A percentile compares a stretch with the other conserved stretches of the same genome.
Evolutionary conservation across 495 filamentous ascomycete species (phyloP).

Genomic region (Penicillium samsonianum): DNA sequence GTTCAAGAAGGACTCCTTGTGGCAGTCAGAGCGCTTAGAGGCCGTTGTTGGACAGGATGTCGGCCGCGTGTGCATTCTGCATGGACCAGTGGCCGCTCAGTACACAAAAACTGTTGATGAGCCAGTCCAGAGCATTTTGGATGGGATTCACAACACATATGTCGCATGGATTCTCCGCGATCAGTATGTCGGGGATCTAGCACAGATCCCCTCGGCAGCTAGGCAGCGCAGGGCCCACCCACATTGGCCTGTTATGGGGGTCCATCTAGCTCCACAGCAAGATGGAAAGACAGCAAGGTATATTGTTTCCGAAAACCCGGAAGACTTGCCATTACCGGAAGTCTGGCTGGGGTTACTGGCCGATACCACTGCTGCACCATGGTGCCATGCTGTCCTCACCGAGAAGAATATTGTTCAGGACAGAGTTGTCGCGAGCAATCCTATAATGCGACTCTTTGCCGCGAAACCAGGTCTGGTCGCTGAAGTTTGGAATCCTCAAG

Average conservation of each 20-base stretch:
- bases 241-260: background rate
- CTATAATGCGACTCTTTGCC: background rate
- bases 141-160: constrained; percentile 23
- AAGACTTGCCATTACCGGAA: background rate
- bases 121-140: constrained; percentile 34
- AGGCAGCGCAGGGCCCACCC: background rate
- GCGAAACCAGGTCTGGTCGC: background rate
- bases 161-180: background rate
- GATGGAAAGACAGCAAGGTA: background rate
- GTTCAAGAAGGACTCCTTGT: constrained; percentile 16
- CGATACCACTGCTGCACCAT: background rate
- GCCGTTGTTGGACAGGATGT: constrained; percentile 41
- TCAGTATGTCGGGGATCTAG: background rate
- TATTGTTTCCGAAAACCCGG: background rate
- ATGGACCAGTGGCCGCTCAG: constrained; percentile 42
- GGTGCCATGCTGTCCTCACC: background rate
- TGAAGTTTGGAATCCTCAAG: background rate
- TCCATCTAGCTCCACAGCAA: background rate
- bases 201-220: constrained; percentile 1
- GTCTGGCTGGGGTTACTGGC: background rate
- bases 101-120: constrained; percentile 31
- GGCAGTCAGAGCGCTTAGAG: constrained; percentile 45
- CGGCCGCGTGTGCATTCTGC: constrained; percentile 40
- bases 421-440: background rate
- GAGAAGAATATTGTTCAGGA: background rate